A percentile compares a stretch with the other conserved stretches of the same genome.
Evolutionary conservation across 225 moss, liverwort and hornwort species (phyloP).

Genomic region (Climacium dendroides): DNA sequence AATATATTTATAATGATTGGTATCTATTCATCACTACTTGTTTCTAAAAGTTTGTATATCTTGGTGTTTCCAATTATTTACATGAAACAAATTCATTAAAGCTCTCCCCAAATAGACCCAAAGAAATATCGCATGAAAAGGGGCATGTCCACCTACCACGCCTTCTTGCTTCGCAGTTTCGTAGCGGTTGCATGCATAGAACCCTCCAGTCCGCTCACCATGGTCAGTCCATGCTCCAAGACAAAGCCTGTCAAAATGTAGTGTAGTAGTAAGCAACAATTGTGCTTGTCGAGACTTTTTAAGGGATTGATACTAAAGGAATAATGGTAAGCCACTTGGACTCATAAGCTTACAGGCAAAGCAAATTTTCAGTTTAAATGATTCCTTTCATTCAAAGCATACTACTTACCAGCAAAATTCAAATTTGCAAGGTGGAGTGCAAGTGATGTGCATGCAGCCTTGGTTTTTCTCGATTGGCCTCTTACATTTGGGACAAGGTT

Average conservation of each 20-base stretch:
- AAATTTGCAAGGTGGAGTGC: constrained; percentile 97
- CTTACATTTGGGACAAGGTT: constrained; percentile 98
- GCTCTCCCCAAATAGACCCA: background rate
- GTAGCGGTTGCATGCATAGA: constrained; percentile 98
- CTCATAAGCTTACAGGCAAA: background rate
- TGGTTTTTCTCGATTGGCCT: constrained; percentile 99
- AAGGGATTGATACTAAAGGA: background rate
- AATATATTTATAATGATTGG: background rate
- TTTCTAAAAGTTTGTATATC: background rate
- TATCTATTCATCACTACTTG: background rate
- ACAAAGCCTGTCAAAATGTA: constrained; percentile 64
- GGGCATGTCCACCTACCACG: constrained; percentile 36
- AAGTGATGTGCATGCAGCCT: constrained; percentile 99
- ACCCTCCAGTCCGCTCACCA: constrained; percentile 93
- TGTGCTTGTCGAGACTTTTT: background rate
- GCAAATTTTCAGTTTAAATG: background rate
- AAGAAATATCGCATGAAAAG: background rate
- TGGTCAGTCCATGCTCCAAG: constrained; percentile 99
- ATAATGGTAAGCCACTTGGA: background rate
- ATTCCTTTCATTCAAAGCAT: background rate
- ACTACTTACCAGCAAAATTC: constrained; percentile 54
- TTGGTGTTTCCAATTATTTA: background rate
- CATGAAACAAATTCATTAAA: background rate
- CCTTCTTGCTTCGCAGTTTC: constrained; percentile 98
- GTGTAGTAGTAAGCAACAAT: background rate